phyloP scores from a whole-genome alignment of 2,329 filamentous ascomycete species.

The Colletotrichum camelliae region DNA sequence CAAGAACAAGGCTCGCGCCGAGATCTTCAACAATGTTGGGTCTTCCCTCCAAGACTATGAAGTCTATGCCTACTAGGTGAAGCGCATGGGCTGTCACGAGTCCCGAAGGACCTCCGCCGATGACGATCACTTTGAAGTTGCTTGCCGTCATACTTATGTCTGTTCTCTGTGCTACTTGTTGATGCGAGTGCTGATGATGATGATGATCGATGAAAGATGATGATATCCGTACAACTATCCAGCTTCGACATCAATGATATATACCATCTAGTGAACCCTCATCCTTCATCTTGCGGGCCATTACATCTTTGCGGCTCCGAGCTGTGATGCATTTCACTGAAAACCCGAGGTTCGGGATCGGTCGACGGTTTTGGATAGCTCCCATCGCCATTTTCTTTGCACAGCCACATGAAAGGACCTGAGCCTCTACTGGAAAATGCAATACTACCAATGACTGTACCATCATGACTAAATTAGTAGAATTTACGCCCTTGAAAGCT shows the following conservation, averaged over 20 bases:
- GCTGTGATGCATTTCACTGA: background rate
- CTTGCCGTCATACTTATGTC: slow-evolving; percentile 28
- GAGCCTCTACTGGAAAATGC: background rate
- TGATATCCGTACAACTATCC: background rate
- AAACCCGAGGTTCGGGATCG: background rate
- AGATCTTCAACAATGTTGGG: slow-evolving; percentile 26
- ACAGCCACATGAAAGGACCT: background rate
- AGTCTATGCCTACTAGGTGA: slow-evolving; percentile 36
- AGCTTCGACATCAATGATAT: background rate
- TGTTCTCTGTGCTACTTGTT: background rate
- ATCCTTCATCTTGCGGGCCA: background rate
- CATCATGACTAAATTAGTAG: background rate
- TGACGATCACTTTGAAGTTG: slow-evolving; percentile 31
- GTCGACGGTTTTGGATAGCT: background rate
- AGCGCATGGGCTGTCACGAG: slow-evolving; percentile 33
- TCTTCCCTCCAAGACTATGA: slow-evolving; percentile 36
- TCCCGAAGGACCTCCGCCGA: slow-evolving; percentile 35
- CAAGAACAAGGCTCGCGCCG: slow-evolving; percentile 32
- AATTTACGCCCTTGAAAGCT: background rate
- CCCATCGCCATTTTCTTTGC: background rate
- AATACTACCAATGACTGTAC: background rate
- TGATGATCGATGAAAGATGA: background rate
- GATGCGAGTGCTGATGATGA: background rate
- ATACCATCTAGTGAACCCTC: background rate
- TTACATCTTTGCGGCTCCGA: background rate